These are phyloP conservation scores for Corynascus novoguineensis DNA, from an alignment of 495 filamentous ascomycete species.

Conservation along the genomic window DNA sequence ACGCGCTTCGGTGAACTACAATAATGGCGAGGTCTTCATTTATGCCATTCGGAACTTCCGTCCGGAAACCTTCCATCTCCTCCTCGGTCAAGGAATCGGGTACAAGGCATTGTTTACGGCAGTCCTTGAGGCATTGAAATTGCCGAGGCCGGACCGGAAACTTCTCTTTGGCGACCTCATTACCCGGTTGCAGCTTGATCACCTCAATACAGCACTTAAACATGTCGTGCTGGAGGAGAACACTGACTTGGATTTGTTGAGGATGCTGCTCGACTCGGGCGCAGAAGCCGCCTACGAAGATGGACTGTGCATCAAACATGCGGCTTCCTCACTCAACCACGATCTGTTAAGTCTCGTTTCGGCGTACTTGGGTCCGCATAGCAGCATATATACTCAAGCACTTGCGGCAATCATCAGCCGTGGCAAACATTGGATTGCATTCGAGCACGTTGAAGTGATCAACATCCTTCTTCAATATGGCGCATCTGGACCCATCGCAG, in stretches of 20 bases:
- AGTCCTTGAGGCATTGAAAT: constrained; percentile 22
- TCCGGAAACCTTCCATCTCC: constrained; percentile 22
- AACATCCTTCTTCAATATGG: constrained; percentile 35
- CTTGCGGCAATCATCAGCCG: constrained; percentile 19
- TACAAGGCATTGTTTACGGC: constrained; percentile 28
- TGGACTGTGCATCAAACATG: constrained; percentile 29
- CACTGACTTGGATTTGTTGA: constrained; percentile 20
- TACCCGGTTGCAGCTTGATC: constrained; percentile 20
- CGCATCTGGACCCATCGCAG: constrained; percentile 30
- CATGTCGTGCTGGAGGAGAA: constrained; percentile 22
- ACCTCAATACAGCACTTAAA: constrained; percentile 29
- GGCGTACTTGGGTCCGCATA: constrained; percentile 11
- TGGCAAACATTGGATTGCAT: constrained; percentile 29
- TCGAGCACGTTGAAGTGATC: constrained; percentile 32
- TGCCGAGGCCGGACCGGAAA: constrained; percentile 7
- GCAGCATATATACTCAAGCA: constrained; percentile 21
- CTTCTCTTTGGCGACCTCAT: constrained; percentile 20
- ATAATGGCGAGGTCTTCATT: constrained; percentile 31
- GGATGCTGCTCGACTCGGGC: constrained; percentile 22
- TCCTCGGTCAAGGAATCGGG: constrained; percentile 24
- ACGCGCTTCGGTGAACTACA: constrained; percentile 27
- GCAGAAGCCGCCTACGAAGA: constrained; percentile 25
- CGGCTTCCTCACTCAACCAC: constrained; percentile 24
- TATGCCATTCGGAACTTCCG: constrained; percentile 26
- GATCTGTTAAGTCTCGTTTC: constrained; percentile 21